Percentiles rank a stretch among this genome's conserved stretches.
Evolutionary conservation across 1,284 basidiomycete species (phyloP).

Genomic region (Ceratobasidium sp.): DNA sequence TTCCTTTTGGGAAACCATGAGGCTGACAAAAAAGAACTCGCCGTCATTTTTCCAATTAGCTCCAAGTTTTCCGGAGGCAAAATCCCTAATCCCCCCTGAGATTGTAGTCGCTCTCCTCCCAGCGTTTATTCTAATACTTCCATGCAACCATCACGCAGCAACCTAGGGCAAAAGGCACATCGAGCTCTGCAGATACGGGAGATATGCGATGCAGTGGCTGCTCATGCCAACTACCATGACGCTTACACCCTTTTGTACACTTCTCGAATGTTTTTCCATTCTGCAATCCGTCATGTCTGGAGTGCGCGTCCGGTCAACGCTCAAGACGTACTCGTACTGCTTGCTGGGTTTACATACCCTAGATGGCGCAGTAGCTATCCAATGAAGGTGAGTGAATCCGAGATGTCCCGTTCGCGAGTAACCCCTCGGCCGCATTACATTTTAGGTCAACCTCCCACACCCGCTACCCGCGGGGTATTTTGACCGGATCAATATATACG

Average conservation of each 20-base stretch:
- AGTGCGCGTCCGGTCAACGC: neutral
- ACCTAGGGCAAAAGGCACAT: neutral
- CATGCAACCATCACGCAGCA: too few species aligned
- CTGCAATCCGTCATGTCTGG: neutral
- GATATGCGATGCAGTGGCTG: neutral
- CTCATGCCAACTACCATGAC: neutral
- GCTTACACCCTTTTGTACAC: neutral
- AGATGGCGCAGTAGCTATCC: too few species aligned
- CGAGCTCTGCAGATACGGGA: slow-evolving; percentile 8
- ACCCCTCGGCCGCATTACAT: neutral
- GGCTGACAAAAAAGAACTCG: too few species aligned
- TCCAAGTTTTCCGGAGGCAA: too few species aligned
- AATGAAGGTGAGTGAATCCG: neutral
- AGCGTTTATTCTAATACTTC: too few species aligned
- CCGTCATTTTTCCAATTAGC: too few species aligned
- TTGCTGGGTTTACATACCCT: neutral
- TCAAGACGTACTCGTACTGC: neutral
- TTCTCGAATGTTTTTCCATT: neutral
- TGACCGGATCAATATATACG: neutral
- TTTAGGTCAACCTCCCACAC: neutral
- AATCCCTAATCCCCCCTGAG: too few species aligned
- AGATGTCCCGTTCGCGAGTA: neutral
- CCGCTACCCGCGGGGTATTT: neutral
- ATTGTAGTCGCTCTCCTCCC: too few species aligned
- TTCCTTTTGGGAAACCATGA: too few species aligned